Conservation (phyloP, 805 yeast genomes). For the Citeromyces matritensis region DNA sequence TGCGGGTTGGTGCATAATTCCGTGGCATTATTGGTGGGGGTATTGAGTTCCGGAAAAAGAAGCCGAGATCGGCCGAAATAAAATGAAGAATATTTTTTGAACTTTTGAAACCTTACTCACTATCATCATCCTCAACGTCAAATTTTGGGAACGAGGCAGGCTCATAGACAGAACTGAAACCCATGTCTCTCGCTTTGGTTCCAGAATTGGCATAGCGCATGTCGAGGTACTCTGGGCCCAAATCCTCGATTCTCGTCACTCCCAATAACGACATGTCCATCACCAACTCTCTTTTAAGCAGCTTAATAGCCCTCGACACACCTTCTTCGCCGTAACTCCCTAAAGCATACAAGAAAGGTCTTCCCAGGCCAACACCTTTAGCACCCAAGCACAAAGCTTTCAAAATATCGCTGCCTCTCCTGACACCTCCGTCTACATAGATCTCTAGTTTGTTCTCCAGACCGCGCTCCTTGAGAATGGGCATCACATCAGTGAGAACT, state of each 20-base stretch:
- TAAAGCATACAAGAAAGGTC: conserved; percentile 67
- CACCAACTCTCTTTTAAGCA: conserved; percentile 43
- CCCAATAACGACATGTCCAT: conserved; percentile 59
- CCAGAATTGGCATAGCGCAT: no score
- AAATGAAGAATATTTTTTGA: no score
- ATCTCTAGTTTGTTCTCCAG: conserved; percentile 22
- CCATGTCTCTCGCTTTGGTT: no score
- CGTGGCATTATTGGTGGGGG: no score
- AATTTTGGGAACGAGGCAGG: no score
- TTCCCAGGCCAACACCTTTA: conserved; percentile 46
- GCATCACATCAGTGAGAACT: conserved; percentile 38
- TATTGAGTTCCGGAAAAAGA: no score
- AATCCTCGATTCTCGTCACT: conserved; percentile 16
- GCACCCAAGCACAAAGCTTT: conserved; percentile 29
- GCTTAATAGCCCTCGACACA: conserved; percentile 45
- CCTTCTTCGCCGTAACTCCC: conserved; percentile 73
- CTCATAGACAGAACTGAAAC: no score
- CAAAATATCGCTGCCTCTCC: conserved; percentile 25
- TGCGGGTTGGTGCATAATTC: no score
- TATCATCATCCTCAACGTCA: no score
- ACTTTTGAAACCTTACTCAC: no score
- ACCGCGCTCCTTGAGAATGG: conserved; percentile 21
- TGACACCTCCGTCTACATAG: conserved; percentile 27
- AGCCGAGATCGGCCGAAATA: no score
- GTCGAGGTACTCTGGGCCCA: neutral